Base-by-base conservation (phyloP, 139 green algal species). In the Spirogloea muscicola region DNA sequence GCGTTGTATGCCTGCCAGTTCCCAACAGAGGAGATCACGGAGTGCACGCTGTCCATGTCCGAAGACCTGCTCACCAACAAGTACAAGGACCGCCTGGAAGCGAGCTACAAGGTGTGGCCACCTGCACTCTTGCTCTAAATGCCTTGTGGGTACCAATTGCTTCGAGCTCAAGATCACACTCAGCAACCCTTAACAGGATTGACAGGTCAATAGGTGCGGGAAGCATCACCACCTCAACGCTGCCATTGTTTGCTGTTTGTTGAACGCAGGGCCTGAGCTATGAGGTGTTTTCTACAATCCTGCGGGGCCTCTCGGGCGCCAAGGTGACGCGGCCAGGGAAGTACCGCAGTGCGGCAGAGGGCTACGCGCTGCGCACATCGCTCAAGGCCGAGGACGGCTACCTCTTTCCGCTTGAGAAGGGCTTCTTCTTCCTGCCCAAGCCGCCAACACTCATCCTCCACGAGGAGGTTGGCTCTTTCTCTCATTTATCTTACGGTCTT, bases 391-490 rank as follows among this genome's bases (percentile, higher is more conserved):
- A 95, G 63, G 88, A 93, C 52, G 89, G 91, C 29, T 91, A 91
- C 78, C 79, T 98, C 58, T 98, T 96, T 84, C 94, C 94, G 6
- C 86, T 98, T 64, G 92, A 98, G 76, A 85, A 88, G 33, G 87
- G 88, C 41, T 97, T 98, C 91, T 97, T 98, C 86, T 98, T 95
- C 81, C 83, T 97, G 0, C 90, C 93, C 58, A 98, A 98, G 82
- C 94, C 94, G 37, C 91, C 94, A n/a, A 88, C 92, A 63, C 88
- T 96, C 42, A 86, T 98, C 66, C 72, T 78, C 48, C 88, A 91
- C 67, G 90, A 96, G 1, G 91, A 98, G 49, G 86, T 97, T 31
- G 5, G 69, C n/a, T n/a, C n/a, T n/a, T n/a, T n/a, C n/a, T n/a
- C n/a, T n/a, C n/a, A n/a, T n/a, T n/a, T n/a, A n/a, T n/a, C n/a